Evolutionary conservation across 257 asterid genomes (phyloP), one percentile per base, ranked within the genome.

Genomic region (Salvia miltiorrhiza): DNA sequence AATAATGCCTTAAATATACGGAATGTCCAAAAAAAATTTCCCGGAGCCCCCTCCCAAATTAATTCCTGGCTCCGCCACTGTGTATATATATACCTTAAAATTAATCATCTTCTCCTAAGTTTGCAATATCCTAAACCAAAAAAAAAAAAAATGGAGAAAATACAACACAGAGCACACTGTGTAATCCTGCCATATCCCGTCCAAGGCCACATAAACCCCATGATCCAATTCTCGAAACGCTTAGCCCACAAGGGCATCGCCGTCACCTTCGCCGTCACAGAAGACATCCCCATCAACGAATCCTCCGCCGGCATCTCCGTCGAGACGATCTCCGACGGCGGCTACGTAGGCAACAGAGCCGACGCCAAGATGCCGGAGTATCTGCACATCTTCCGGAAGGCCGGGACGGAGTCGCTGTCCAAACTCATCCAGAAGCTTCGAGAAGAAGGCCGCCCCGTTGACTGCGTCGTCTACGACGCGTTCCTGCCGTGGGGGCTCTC

Each of bases 191-290:
- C 82, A 19, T 80, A 1, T 17, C 85, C 85, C 0, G 14, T 61
- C 75, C 85, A 77, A 70, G 82, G 85, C 28, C 85, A 77, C 79
- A 73, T 80, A 19, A 80, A 80, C 35, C 82, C 85, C 0, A 80
- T 80, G 80, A 63, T 80, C 3, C 85, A 80, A 65, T 80, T 80
- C 62, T 63, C 82, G 4, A 74, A 74, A 62, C 82, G 85, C 32
- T 58, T 77, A 35, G 23, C 50, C 20, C 47, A 43, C 56, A 73
- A 74, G 10, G 80, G 80, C 3, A 35, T 74, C 23, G 48, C 4
- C 39, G 49, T 67, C 78, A 77, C 85, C 19, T 13, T 80, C 2
- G 77, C 75, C 0, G 54, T 70, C 4, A 62, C 82, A 3, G 67
- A 63, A 24, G 1, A 4, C 72, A 6, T 73, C 5, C 37, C 45